Conservation (phyloP, 805 yeast species). For the Maudiozyma pseudohumilis region DNA sequence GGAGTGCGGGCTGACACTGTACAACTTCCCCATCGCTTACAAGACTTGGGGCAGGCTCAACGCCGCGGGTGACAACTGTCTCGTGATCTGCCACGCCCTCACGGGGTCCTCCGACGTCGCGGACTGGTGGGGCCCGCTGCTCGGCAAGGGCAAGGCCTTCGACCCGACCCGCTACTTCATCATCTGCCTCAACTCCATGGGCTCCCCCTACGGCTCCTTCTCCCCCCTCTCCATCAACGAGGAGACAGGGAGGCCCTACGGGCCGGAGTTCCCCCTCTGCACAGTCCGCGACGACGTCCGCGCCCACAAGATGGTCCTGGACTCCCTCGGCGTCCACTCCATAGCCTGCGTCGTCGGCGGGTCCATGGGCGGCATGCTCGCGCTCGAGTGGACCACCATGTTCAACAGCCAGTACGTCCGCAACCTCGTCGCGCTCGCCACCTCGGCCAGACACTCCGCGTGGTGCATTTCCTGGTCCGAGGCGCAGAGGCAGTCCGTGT, state of each 20-base stretch:
- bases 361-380: slow-evolving; percentile 98
- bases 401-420: slow-evolving; percentile 65
- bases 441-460: slow-evolving; percentile 89
- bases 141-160: slow-evolving; percentile 74
- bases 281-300: slow-evolving; percentile 89
- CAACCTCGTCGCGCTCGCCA: slow-evolving; percentile 74
- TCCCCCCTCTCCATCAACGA: slow-evolving; percentile 81
- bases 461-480: slow-evolving; percentile 99
- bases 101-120: slow-evolving; percentile 92
- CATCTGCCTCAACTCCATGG: slow-evolving; percentile 83
- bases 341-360: slow-evolving; percentile 90
- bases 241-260: slow-evolving; percentile 67
- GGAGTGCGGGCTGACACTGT: slow-evolving; percentile 70
- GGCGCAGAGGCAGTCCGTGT: slow-evolving; percentile 92
- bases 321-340: slow-evolving; percentile 65
- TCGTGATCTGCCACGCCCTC: slow-evolving; percentile 91
- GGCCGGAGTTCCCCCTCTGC: slow-evolving; percentile 90
- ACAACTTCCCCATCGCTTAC: slow-evolving; percentile 82
- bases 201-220: slow-evolving; percentile 93
- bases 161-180: slow-evolving; percentile 84
- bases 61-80: slow-evolving; percentile 55
- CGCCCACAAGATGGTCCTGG: slow-evolving; percentile 68
- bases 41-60: slow-evolving; percentile 92
- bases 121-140: slow-evolving; percentile 98
- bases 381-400: slow-evolving; percentile 63